These are phyloP conservation scores for Pyrus bretschneideri DNA, from an alignment of 306 rosid genomes.

Conservation along the genomic window DNA sequence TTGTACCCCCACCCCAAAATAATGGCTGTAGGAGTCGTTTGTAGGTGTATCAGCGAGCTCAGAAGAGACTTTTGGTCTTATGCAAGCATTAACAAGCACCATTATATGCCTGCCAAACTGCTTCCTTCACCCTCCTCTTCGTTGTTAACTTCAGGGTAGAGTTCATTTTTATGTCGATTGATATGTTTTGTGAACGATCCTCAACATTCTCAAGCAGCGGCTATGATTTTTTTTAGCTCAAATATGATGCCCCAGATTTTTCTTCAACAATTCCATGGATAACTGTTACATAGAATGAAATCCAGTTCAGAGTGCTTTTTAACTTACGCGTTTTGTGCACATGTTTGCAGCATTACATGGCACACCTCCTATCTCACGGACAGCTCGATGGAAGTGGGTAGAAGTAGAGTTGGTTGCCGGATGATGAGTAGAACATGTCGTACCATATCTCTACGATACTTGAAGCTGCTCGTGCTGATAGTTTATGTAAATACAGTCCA, in stretches of 20 bases:
- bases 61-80: not conserved
- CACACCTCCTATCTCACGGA: conserved; percentile 83
- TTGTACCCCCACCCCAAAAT: too few relatives aligned
- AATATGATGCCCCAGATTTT: not conserved
- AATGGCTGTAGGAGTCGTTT: not conserved
- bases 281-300: not conserved
- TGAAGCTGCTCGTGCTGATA: not conserved
- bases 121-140: not conserved
- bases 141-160: not conserved
- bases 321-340: not conserved
- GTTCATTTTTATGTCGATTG: not conserved
- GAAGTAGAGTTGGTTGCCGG: not conserved
- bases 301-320: not conserved
- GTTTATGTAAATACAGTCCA: not conserved
- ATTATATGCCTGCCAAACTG: not conserved
- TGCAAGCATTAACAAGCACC: not conserved
- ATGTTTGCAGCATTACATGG: conserved; percentile 79
- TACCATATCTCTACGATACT: not conserved
- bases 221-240: not conserved
- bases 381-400: conserved; percentile 79
- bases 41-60: not conserved
- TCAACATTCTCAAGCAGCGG: not conserved
- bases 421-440: not conserved
- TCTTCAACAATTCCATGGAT: not conserved
- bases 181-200: not conserved